phyloP scores from a whole-genome alignment of 2,329 filamentous ascomycete species.

The Kalaharituber pfeilii region DNA sequence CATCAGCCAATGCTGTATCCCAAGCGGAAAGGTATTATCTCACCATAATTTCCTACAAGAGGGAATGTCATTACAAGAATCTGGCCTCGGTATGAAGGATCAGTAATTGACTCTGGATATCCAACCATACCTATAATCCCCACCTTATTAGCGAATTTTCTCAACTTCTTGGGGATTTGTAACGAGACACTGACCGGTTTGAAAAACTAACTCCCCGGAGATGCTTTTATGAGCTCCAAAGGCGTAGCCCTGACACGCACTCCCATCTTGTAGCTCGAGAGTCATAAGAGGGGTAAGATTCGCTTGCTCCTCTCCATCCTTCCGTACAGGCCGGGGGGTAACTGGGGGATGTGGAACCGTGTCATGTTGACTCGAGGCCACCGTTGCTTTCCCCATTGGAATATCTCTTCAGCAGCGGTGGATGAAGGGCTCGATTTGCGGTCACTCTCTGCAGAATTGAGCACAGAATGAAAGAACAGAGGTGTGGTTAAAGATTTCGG shows the following conservation, averaged over 20 bases:
- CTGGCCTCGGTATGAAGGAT: conserved; percentile 77
- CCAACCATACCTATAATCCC: conserved; percentile 47
- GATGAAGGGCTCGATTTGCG: not conserved
- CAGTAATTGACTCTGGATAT: conserved; percentile 84
- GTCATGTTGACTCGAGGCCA: not conserved
- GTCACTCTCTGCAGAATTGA: not conserved
- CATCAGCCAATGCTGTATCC: not conserved
- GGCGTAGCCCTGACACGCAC: conserved; percentile 82
- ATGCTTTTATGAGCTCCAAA: conserved; percentile 92
- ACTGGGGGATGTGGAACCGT: not conserved
- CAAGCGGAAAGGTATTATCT: not conserved
- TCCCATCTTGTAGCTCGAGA: conserved; percentile 85
- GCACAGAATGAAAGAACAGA: not conserved
- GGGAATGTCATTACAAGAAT: conserved; percentile 95
- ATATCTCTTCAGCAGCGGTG: not conserved
- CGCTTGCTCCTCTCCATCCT: not conserved
- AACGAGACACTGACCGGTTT: conserved; percentile 97
- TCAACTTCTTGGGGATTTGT: no score
- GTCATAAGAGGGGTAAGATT: conserved; percentile 41
- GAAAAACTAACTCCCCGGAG: conserved; percentile 94
- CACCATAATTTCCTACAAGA: conserved; percentile 85
- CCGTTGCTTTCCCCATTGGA: not conserved
- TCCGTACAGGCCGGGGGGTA: not conserved
- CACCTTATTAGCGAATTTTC: no score
- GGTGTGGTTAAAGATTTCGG: not conserved